phyloP scores from a whole-genome alignment of 2,329 filamentous ascomycete species.

The Claviceps monticola region DNA sequence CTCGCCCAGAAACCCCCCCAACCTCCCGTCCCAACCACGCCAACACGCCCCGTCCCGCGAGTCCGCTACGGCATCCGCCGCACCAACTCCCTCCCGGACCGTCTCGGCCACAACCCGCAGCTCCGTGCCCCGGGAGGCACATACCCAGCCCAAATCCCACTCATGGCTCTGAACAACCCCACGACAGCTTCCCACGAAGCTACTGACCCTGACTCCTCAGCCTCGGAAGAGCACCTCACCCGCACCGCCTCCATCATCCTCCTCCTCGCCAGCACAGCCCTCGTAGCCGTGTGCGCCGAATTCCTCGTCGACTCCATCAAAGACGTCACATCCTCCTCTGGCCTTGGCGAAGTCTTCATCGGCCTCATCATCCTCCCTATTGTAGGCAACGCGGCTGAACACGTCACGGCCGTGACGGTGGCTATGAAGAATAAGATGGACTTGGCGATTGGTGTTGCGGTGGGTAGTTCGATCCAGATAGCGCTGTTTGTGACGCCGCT shows the following conservation, averaged over 20 bases:
- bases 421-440: constrained; percentile 68
- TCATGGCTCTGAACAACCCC: constrained; percentile 20
- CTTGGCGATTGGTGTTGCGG: constrained; percentile 56
- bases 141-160: constrained; percentile 32
- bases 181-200: constrained; percentile 14
- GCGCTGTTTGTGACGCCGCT: constrained; percentile 57
- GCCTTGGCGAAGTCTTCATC: constrained; percentile 52
- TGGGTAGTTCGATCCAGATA: constrained; percentile 61
- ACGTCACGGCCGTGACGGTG: constrained; percentile 57
- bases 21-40: constrained; percentile 12
- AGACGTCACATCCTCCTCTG: constrained; percentile 41
- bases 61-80: constrained; percentile 54
- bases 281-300: constrained; percentile 56
- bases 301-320: constrained; percentile 57
- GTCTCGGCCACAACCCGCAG: constrained; percentile 35
- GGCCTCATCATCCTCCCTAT: constrained; percentile 60
- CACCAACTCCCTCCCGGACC: constrained; percentile 61
- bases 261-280: constrained; percentile 46
- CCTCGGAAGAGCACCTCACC: constrained; percentile 32
- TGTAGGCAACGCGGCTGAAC: constrained; percentile 60
- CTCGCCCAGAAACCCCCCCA: constrained; percentile 26
- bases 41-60: constrained; percentile 36
- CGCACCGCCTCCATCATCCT: constrained; percentile 45
- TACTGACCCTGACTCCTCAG: constrained; percentile 14
- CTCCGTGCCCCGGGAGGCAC: constrained; percentile 35